Conservation (phyloP, 2,329 filamentous ascomycete genomes). For the Cladosporium sp. region DNA sequence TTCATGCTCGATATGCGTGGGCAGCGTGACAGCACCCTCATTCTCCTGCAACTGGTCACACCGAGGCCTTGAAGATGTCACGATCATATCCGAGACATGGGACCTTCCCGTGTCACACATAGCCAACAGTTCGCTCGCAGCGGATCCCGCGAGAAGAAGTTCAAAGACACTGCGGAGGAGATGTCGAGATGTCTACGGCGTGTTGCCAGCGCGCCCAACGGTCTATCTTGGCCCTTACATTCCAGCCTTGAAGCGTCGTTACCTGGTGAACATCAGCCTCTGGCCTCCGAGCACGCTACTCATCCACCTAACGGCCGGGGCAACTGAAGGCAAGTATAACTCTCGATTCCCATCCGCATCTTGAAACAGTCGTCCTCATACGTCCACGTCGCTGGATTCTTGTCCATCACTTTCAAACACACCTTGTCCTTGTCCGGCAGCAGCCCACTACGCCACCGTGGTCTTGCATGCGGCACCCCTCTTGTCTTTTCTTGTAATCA, state of each 20-base stretch:
- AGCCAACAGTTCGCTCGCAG: not conserved
- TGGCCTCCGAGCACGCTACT: not conserved
- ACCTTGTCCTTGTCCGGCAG: constrained; percentile 7
- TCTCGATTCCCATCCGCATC: constrained; percentile 5
- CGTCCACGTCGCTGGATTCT: constrained; percentile 12
- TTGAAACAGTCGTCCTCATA: constrained; percentile 7
- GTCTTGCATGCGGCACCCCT: constrained; percentile 14
- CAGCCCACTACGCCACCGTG: constrained; percentile 10
- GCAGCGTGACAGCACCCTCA: not conserved
- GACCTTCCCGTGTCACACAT: constrained; percentile 6
- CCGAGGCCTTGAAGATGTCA: constrained; percentile 4
- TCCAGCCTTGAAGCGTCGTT: constrained; percentile 10
- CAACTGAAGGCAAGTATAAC: constrained; percentile 10
- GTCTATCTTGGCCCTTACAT: constrained; percentile 8
- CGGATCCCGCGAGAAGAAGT: not conserved
- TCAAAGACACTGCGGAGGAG: constrained; percentile 7
- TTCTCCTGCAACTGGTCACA: constrained; percentile 1
- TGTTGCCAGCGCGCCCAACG: constrained; percentile 10
- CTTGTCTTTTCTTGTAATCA: constrained; percentile 13
- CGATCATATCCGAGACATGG: constrained; percentile 9
- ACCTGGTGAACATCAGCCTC: constrained; percentile 14
- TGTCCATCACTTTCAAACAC: constrained; percentile 11
- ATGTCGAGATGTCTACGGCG: constrained; percentile 1
- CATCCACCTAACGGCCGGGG: constrained; percentile 4
- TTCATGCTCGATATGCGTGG: not conserved